phyloP scores from a whole-genome alignment of 176 grass and related monocot genomes.

The Triticum monococcum region DNA sequence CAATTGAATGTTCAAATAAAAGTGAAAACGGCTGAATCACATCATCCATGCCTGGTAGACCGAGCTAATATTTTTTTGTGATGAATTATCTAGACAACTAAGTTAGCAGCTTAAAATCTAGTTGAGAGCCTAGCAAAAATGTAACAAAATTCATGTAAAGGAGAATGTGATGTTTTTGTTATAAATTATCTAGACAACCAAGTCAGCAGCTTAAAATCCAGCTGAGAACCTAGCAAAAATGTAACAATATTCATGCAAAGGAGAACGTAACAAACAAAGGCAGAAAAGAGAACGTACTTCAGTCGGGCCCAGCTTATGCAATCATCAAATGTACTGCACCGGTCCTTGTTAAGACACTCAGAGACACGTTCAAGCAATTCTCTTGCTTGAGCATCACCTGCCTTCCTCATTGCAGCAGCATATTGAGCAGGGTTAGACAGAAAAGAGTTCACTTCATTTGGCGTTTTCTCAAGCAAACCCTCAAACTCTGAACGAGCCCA shows the following conservation, averaged over 20 bases:
- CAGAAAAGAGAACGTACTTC: slow-evolving; percentile 44
- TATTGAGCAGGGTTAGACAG: slow-evolving; percentile 53
- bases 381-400: slow-evolving; percentile 68
- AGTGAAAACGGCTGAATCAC: neutral
- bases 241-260: neutral
- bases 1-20: neutral
- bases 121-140: neutral
- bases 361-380: slow-evolving; percentile 54
- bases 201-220: neutral
- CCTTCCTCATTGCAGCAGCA: slow-evolving; percentile 49
- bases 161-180: neutral
- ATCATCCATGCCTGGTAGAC: neutral
- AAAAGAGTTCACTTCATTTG: slow-evolving; percentile 62
- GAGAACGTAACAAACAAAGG: neutral
- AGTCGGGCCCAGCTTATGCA: slow-evolving; percentile 68
- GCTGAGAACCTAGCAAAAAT: neutral
- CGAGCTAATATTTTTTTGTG: neutral
- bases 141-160: neutral
- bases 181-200: neutral
- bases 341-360: slow-evolving; percentile 53
- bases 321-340: slow-evolving; percentile 64
- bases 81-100: neutral
- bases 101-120: neutral
- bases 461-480: slow-evolving; percentile 67
- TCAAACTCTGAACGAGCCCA: slow-evolving; percentile 67